Base-by-base conservation (phyloP, 441 rosid genomes). In the Eruca vesicaria region DNA sequence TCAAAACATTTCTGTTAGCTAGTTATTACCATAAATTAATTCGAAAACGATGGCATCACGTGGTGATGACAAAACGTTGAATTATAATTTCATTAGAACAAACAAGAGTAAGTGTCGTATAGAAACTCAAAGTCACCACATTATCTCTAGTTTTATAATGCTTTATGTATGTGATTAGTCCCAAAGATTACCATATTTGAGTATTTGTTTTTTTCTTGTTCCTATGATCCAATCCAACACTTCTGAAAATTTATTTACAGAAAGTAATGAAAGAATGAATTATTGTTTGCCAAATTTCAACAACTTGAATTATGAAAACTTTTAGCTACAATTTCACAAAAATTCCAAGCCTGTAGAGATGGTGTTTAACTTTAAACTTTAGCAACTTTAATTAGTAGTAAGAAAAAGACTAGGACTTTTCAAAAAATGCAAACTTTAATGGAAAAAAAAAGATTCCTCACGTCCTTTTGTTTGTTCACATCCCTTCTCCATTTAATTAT, bases 401-500 rank as follows among this genome's bases (percentile, higher is more conserved):
- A 68, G n/a, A 41, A 55, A 74, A 76, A 69, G 53, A 52, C 14
- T 19, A 68, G 0, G 29, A 69, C 74, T 76, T 76, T 76, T 8
- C 0, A 0, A 68, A 68, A 68, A 69, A 63, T 15, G 66, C 38
- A 62, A 1, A 74, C 65, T 63, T 63, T 63, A 57, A 53, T 19
- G 59, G 2, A 50, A 53, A 50, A 53, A 20, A 52, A 53, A 59
- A 77, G 80, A 77, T 71, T 77, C 80, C 63, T 23, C 26, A n/a
- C n/a, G n/a, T n/a, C n/a, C n/a, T n/a, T n/a, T n/a, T n/a, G n/a
- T 23, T 23, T 23, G 3, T 23, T 65, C 67, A 70, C 75, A 71
- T 76, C 80, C 45, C 69, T 70, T 70, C 35, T 71, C 60, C 18
- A 20, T 56, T 9, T 20, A 1, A 18, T 53, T 12, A 52, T 43